Percentiles rank a stretch among this genome's conserved stretches.
phyloP scores from a whole-genome alignment of 2,329 filamentous ascomycete species.

The Ophiocordyceps camponoti-leonardi region DNA sequence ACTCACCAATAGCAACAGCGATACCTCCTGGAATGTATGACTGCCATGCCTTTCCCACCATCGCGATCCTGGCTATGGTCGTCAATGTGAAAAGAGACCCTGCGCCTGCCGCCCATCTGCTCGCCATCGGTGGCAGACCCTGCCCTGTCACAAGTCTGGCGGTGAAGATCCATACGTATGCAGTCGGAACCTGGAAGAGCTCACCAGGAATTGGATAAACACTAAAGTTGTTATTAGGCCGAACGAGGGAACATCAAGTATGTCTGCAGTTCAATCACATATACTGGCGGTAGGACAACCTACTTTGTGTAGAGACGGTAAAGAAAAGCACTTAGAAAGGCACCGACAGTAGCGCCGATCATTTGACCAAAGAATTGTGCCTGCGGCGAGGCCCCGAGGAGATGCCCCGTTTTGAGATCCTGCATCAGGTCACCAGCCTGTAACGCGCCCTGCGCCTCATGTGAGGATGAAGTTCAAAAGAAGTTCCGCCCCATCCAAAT shows the following conservation, averaged over 20 bases:
- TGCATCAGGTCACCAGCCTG: slow-evolving; percentile 96
- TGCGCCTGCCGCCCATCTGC: slow-evolving; percentile 61
- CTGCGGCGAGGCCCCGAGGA: slow-evolving; percentile 79
- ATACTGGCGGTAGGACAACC: not conserved
- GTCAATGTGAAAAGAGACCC: slow-evolving; percentile 55
- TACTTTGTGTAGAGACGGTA: slow-evolving; percentile 65
- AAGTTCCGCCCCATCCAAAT: no score
- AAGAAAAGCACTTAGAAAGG: slow-evolving; percentile 68
- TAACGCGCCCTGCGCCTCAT: slow-evolving; percentile 42
- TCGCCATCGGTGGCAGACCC: slow-evolving; percentile 69
- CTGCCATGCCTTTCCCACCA: slow-evolving; percentile 44
- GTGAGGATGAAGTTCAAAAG: not conserved
- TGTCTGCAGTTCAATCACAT: no score
- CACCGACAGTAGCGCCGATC: slow-evolving; percentile 74
- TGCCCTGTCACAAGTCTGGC: slow-evolving; percentile 82
- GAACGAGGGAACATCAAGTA: no score
- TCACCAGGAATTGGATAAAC: slow-evolving; percentile 82
- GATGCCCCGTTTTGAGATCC: slow-evolving; percentile 88
- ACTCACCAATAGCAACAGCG: slow-evolving; percentile 70
- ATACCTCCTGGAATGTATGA: slow-evolving; percentile 78
- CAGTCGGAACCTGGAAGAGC: slow-evolving; percentile 85
- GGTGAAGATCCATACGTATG: slow-evolving; percentile 95
- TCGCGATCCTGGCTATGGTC: slow-evolving; percentile 52
- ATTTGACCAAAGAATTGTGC: slow-evolving; percentile 96
- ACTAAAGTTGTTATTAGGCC: slow-evolving; percentile 15